Evolutionary conservation across 2,329 filamentous ascomycete genomes (phyloP), one percentile per base, ranked within the genome.

Genomic region (Paraconiothyrium brasiliense): DNA sequence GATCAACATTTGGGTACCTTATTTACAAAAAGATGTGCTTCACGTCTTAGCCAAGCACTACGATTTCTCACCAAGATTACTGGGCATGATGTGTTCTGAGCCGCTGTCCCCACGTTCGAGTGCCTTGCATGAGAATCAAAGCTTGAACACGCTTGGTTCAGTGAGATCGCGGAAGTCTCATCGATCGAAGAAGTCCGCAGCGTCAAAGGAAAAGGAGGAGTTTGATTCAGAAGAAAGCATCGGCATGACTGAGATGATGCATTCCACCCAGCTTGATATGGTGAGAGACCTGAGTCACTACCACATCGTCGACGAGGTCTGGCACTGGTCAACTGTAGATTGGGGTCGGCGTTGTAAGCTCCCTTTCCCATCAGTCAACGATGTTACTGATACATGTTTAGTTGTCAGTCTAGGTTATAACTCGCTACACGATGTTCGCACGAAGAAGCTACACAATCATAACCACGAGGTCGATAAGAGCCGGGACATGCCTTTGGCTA

Each of bases 1-100:
- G 91, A 92, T 93, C 67, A 92, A 93, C 64, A 84, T 93, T 30
- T 93, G 90, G 89, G 83, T 86, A 50, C 90, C 90, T 0, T 85
- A 87, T 68, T 76, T 78, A 20, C 89, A 92, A 68, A 81, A 79
- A 39, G 81, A 85, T 3, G 71, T 85, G 10, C 82, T 93, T 48
- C 80, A 82, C 66, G 79, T 83, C 20, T 44, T 93, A 27, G 88
- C 86, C 16, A 79, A 81, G 39, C 82, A 85, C 54, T 93, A 92
- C 73, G 86, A 86, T 49, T 90, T 93, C 67, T 92, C 91, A 0
- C 85, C 86, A 32, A 84, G 91, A 55, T 80, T 93, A 14, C 82
- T 85, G 20, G 86, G 85, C 6, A 81, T 92, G 71, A 89, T 92
- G 82, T 83, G 82, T 61, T 86, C 86, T 39, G 83, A 85, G 39